Percentiles rank a stretch among this genome's conserved stretches.
phyloP scores from a whole-genome alignment of 1,284 basidiomycete genomes.

The Puccinia coronata region DNA sequence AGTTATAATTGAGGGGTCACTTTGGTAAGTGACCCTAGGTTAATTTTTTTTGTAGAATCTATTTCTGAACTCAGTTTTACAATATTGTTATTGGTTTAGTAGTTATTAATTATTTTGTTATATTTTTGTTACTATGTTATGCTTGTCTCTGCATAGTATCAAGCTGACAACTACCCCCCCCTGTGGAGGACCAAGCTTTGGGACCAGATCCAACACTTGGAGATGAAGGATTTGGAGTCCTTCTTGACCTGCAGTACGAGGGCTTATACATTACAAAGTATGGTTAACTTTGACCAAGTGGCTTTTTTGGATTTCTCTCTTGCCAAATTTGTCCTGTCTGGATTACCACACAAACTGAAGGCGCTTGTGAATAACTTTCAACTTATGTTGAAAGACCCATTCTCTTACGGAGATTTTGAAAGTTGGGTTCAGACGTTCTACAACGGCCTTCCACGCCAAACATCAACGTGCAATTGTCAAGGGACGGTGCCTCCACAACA shows the following conservation, averaged over 20 bases:
- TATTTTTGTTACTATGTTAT: no score
- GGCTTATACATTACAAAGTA: not conserved
- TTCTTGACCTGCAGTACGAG: not conserved
- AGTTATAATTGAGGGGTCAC: no score
- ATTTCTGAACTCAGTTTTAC: no score
- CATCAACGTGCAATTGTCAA: not conserved
- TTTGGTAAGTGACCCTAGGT: no score
- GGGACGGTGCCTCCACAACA: not conserved
- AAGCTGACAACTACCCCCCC: no score
- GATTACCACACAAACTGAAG: not conserved
- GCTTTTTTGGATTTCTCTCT: not conserved
- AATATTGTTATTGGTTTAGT: no score
- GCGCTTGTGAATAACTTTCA: not conserved
- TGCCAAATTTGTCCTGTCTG: not conserved
- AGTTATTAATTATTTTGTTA: no score
- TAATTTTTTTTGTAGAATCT: no score
- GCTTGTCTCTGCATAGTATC: no score
- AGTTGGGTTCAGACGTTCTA: not conserved
- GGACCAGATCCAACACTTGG: not conserved
- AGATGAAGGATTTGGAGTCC: not conserved
- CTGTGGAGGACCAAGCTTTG: not conserved
- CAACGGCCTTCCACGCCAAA: not conserved
- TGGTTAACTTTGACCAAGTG: not conserved
- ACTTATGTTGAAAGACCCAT: not conserved
- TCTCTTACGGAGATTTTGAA: not conserved